Conservation (phyloP, 371 early-diverging fungal species). For the Syncephalastrum racemosum region DNA sequence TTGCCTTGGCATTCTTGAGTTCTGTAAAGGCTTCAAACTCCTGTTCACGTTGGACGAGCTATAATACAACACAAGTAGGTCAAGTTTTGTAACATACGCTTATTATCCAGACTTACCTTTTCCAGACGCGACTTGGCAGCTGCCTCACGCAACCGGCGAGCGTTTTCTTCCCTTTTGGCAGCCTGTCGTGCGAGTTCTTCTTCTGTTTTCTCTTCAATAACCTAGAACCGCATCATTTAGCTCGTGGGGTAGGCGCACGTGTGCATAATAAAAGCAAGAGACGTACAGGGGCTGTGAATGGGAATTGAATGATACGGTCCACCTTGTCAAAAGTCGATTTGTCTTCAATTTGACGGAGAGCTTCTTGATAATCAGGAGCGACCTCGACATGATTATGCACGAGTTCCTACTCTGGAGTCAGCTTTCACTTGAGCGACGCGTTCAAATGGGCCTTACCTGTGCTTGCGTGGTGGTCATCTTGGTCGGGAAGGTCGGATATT, state of each 20-base stretch:
- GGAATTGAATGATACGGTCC: conserved; percentile 74
- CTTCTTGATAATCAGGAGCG: conserved; percentile 72
- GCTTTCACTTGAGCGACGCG: neutral
- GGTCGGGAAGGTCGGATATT: conserved; percentile 87
- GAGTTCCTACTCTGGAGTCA: conserved; percentile 44
- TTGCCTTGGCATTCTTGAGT: conserved; percentile 52
- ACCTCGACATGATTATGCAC: conserved; percentile 67
- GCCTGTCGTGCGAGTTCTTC: conserved; percentile 76
- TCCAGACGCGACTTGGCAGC: conserved; percentile 78
- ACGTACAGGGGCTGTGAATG: conserved; percentile 63
- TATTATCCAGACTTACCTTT: conserved; percentile 51
- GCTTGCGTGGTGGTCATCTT: conserved; percentile 78
- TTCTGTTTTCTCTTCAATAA: conserved; percentile 73
- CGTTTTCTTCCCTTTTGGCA: conserved; percentile 74
- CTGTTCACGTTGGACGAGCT: conserved; percentile 57
- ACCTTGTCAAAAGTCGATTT: conserved; percentile 52
- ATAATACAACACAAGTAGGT: no score
- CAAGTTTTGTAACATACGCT: no score
- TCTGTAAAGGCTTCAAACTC: conserved; percentile 59
- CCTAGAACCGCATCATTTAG: conserved; percentile 12
- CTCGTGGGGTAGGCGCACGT: neutral
- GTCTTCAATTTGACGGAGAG: conserved; percentile 57
- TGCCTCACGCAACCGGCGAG: conserved; percentile 72
- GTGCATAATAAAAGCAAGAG: neutral
- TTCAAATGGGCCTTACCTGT: conserved; percentile 38